phyloP scores from a whole-genome alignment of 352 stramenopile species.

The Phytophthora foliorum region DNA sequence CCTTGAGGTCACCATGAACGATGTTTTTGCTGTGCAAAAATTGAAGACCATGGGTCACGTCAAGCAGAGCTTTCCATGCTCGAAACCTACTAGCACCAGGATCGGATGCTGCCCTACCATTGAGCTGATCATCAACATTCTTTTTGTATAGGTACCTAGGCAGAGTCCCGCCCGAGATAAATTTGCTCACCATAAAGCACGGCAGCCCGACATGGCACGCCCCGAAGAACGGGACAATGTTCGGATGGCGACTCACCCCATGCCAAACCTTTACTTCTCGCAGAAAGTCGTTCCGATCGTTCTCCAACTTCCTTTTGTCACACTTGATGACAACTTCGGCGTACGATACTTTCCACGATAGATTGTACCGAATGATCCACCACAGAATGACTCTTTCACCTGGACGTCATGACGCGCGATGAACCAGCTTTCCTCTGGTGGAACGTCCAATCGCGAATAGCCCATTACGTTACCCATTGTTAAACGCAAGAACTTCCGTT shows the following conservation, averaged over 20 bases:
- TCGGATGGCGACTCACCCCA: constrained; percentile 1
- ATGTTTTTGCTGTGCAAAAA: constrained; percentile 11
- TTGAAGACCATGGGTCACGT: constrained; percentile 10
- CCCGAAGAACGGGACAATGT: constrained; percentile 10
- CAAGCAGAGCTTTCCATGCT: constrained; percentile 7
- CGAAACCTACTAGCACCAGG: too few relatives aligned
- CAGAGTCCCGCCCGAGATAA: constrained; percentile 1
- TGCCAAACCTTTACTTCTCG: constrained; percentile 17
- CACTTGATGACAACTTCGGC: constrained; percentile 12
- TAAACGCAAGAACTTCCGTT: constrained; percentile 1
- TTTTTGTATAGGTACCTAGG: constrained; percentile 1
- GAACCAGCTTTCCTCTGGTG: constrained; percentile 2
- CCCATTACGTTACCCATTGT: not conserved
- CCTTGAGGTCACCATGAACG: constrained; percentile 15
- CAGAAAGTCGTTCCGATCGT: constrained; percentile 7
- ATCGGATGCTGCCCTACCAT: too few relatives aligned
- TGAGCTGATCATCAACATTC: not conserved
- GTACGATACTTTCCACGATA: constrained; percentile 7
- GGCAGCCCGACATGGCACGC: constrained; percentile 4
- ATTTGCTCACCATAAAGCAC: constrained; percentile 18
- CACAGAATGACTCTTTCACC: not conserved
- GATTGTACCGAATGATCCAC: constrained; percentile 6
- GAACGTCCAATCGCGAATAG: not conserved
- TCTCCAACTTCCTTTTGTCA: constrained; percentile 1
- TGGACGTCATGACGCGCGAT: constrained; percentile 1